These are phyloP conservation scores for Clavispora carvajalis DNA, from an alignment of 805 yeast genomes.

Conservation along the genomic window DNA sequence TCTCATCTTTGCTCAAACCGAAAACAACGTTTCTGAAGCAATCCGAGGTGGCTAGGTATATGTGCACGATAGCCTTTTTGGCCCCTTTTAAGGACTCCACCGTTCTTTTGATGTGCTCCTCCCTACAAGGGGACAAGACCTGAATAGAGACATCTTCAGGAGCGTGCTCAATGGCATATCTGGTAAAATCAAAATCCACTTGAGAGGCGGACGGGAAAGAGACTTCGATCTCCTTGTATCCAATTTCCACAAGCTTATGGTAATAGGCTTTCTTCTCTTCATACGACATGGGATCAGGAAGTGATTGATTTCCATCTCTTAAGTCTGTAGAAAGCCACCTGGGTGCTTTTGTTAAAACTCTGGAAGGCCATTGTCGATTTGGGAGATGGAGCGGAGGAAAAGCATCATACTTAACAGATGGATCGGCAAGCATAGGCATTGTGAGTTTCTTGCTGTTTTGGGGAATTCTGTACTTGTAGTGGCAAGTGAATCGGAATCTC, in stretches of 20 bases:
- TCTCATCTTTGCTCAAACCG: conserved; percentile 54
- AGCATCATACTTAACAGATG: conserved; percentile 55
- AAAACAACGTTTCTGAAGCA: conserved; percentile 71
- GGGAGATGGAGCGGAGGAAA: conserved; percentile 54
- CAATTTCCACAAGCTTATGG: conserved; percentile 61
- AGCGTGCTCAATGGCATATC: conserved; percentile 65
- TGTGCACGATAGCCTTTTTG: conserved; percentile 68
- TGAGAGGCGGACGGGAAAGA: conserved; percentile 80
- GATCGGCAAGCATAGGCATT: conserved; percentile 44
- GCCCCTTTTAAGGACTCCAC: conserved; percentile 72
- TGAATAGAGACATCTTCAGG: conserved; percentile 77
- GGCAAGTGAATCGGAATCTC: not conserved
- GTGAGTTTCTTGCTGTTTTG: not conserved
- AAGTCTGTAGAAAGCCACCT: conserved; percentile 81
- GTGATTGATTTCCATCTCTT: conserved; percentile 79
- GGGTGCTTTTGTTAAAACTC: conserved; percentile 56
- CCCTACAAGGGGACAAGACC: conserved; percentile 73
- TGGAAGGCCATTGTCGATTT: conserved; percentile 67
- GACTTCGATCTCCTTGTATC: conserved; percentile 81
- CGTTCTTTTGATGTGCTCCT: conserved; percentile 64
- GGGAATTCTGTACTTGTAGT: no score
- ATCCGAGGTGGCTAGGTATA: conserved; percentile 71
- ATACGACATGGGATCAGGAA: conserved; percentile 83
- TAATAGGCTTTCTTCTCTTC: conserved; percentile 72
- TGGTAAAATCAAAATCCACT: conserved; percentile 74